These are phyloP conservation scores for Colletotrichum sp. DNA, from an alignment of 2,329 filamentous ascomycete species.

Conservation along the genomic window DNA sequence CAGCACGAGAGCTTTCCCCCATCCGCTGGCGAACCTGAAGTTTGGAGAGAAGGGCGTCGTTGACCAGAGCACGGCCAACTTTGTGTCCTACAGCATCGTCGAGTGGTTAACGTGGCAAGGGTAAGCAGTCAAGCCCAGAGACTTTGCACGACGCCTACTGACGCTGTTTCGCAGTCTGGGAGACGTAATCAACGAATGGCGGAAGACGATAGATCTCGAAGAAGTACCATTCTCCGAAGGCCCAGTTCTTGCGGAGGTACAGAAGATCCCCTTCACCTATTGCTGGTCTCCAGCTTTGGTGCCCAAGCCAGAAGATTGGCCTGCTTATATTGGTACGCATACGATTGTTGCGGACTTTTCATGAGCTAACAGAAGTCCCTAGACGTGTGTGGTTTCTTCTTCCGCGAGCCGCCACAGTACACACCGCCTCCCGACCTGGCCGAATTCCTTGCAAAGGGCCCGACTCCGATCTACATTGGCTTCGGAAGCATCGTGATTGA, in stretches of 20 bases:
- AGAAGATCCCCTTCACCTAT: slow-evolving; percentile 77
- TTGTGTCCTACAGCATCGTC: slow-evolving; percentile 73
- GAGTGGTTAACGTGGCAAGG: slow-evolving; percentile 83
- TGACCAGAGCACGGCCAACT: slow-evolving; percentile 67
- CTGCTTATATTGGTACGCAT: slow-evolving; percentile 56
- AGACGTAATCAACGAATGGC: slow-evolving; percentile 77
- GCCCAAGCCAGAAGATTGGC: slow-evolving; percentile 71
- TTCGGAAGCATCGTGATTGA: slow-evolving; percentile 22
- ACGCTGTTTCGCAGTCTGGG: slow-evolving; percentile 49
- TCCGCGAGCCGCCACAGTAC: slow-evolving; percentile 26
- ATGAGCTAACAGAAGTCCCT: background rate
- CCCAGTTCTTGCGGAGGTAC: slow-evolving; percentile 69
- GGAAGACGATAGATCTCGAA: slow-evolving; percentile 69
- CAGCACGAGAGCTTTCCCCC: slow-evolving; percentile 73
- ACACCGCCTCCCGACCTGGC: slow-evolving; percentile 58
- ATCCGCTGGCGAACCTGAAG: slow-evolving; percentile 74
- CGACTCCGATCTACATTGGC: slow-evolving; percentile 29
- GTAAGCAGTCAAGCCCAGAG: background rate
- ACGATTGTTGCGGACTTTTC: too few species aligned
- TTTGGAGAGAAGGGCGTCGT: slow-evolving; percentile 55
- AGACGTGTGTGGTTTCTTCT: slow-evolving; percentile 28
- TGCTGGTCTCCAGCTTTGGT: slow-evolving; percentile 76
- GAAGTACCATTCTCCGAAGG: slow-evolving; percentile 74
- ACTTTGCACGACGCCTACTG: rapidly evolving
- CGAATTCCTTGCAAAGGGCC: slow-evolving; percentile 60